Evolutionary conservation across 2,329 filamentous ascomycete genomes (phyloP), one percentile per base, ranked within the genome.

Genomic region (Monosporascus sp.): DNA sequence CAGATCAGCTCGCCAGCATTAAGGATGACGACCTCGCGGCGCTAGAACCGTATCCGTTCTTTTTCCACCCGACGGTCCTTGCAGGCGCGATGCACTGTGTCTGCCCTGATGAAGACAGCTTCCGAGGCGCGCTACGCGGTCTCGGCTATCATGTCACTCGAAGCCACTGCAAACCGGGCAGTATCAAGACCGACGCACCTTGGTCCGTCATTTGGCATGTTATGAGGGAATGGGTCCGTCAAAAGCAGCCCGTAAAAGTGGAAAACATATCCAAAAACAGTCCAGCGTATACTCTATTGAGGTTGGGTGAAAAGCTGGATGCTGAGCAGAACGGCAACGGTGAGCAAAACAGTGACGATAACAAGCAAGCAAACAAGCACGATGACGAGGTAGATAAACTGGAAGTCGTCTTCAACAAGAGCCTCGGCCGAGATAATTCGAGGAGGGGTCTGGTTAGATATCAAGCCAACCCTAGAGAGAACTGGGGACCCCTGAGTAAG

Each of bases 191-290:
- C 0, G 85, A 97, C 70, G 94, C 94, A 15, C 89, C 92, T 0
- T 99, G 91, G 91, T 77, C 77, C 5, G 85, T 90, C 0, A 81
- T 99, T 47, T 97, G 94, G 92, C 88, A 95, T 67, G 76, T 97
- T 27, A 94, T 97, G 83, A 81, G 89, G 25, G 91, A 96, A 71
- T 99, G 91, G 90, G 83, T 89, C 15, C 82, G 86, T 24, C 90
- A 96, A 66, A 88, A 86, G 63, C 79, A 82, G 0, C 91, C 92
- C 0, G 78, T 96, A 53, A 95, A 89, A 66, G 82, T 85, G 37
- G 82, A 81, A 1, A 83, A 83, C 20, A 76, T 96, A 51, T 87
- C 83, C 62, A 78, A 84, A 41, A 80, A 80, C n/a, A 89, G 80
- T 49, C 75, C 90, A 1, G 90, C 89, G 1, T 89, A 83, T 65